Conservation (phyloP, 768 basidiomycete genomes). For the Lentinula aciculospora region DNA sequence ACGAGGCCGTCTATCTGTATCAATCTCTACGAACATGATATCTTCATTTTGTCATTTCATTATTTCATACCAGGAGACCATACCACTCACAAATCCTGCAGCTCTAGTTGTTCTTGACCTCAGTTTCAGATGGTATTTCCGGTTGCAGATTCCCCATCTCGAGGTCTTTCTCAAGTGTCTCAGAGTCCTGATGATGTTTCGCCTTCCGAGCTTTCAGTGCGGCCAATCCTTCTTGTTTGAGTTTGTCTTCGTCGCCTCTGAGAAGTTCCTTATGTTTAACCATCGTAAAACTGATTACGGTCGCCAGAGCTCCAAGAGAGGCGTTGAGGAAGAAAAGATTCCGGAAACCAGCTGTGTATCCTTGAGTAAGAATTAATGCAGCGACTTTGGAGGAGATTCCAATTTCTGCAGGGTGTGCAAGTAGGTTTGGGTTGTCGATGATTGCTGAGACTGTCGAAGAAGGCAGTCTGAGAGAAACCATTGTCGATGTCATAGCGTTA, state of each 20-base stretch:
- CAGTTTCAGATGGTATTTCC: background rate
- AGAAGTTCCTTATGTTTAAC: conserved; percentile 59
- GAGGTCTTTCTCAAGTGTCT: background rate
- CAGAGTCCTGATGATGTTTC: background rate
- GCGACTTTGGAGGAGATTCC: conserved; percentile 33
- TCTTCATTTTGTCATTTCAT: too few species aligned
- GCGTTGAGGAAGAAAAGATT: conserved; percentile 59
- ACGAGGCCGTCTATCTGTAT: too few species aligned
- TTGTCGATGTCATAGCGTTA: conserved; percentile 39
- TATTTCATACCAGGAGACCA: too few species aligned
- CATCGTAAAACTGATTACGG: conserved; percentile 50
- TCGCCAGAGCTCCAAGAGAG: conserved; percentile 45
- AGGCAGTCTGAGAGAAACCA: conserved; percentile 31
- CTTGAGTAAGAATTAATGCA: conserved; percentile 35
- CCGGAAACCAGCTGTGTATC: conserved; percentile 53
- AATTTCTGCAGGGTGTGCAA: conserved; percentile 24
- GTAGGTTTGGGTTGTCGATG: conserved; percentile 41
- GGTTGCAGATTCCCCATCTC: background rate
- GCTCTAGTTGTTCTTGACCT: background rate
- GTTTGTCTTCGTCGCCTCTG: conserved; percentile 46
- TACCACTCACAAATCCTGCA: too few species aligned
- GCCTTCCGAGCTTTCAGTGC: background rate
- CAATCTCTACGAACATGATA: too few species aligned
- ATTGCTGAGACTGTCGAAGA: conserved; percentile 32
- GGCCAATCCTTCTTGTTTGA: conserved; percentile 31